These are phyloP conservation scores for Linnemannia hyalina DNA, from an alignment of 192 early-diverging fungal species.

Conservation along the genomic window DNA sequence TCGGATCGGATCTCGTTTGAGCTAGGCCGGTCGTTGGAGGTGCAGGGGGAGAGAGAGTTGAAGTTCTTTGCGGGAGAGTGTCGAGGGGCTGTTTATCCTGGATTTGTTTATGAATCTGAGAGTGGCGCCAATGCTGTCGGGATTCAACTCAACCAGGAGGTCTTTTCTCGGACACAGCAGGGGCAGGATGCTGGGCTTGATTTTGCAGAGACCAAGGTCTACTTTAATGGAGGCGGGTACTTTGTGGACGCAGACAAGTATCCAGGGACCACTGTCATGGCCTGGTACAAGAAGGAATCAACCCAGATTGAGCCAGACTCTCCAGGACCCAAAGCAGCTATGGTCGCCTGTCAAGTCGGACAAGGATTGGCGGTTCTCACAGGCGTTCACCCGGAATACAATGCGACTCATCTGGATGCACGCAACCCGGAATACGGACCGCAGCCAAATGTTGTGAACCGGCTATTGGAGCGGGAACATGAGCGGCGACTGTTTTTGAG, in stretches of 20 bases:
- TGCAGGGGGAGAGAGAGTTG: constrained; percentile 81
- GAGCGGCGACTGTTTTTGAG: constrained; percentile 67
- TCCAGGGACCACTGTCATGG: constrained; percentile 56
- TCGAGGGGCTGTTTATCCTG: constrained; percentile 80
- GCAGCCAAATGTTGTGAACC: constrained; percentile 62
- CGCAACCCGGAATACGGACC: constrained; percentile 62
- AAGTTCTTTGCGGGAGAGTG: constrained; percentile 78
- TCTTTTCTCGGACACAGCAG: constrained; percentile 11
- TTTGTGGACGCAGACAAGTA: constrained; percentile 64
- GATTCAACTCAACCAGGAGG: constrained; percentile 22
- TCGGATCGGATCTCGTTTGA: constrained; percentile 84
- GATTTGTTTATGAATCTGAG: constrained; percentile 82
- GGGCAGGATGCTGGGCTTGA: neutral
- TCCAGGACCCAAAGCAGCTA: constrained; percentile 60
- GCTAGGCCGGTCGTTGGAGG: constrained; percentile 70
- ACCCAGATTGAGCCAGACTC: neutral
- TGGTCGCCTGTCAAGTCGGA: constrained; percentile 79
- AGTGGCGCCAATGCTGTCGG: constrained; percentile 35
- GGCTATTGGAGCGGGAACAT: constrained; percentile 63
- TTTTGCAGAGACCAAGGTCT: constrained; percentile 51
- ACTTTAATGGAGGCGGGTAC: constrained; percentile 83
- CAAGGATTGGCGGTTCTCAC: constrained; percentile 77
- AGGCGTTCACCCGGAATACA: constrained; percentile 90
- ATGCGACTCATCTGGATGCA: constrained; percentile 66
- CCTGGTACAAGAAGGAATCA: constrained; percentile 39